Evolutionary conservation across 192 early-diverging fungal genomes (phyloP).

Genomic region (Umbelopsis sp.): DNA sequence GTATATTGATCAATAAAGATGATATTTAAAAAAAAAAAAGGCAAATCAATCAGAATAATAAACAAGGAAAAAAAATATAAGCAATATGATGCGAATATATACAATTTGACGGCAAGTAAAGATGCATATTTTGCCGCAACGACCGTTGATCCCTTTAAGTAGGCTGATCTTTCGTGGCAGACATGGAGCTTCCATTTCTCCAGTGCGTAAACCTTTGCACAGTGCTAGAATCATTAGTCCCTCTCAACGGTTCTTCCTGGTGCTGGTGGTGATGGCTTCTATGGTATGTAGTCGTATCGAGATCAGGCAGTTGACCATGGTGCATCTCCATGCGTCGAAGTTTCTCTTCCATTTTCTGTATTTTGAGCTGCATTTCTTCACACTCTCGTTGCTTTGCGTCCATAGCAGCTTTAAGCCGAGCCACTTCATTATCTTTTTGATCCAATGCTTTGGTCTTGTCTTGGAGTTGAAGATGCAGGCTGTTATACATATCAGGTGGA

Average conservation of each 20-base stretch:
- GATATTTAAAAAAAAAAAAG: neutral
- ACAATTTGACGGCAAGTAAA: neutral
- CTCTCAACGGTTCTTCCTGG: neutral
- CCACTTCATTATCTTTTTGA: conserved; percentile 37
- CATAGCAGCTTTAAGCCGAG: conserved; percentile 39
- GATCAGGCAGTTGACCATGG: neutral
- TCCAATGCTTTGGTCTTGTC: conserved; percentile 30
- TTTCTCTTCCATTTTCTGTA: neutral
- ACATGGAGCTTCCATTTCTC: neutral
- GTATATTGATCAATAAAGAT: neutral
- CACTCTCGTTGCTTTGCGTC: conserved; percentile 28
- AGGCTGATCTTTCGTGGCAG: neutral
- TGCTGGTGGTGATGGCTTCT: neutral
- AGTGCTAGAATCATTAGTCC: neutral
- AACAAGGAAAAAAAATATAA: neutral
- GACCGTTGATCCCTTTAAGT: too few relatives aligned
- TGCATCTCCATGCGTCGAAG: neutral
- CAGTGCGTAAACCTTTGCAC: neutral
- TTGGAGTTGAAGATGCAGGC: conserved; percentile 25
- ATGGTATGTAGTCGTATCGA: neutral
- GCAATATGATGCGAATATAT: conserved; percentile 5
- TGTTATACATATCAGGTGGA: conserved; percentile 23
- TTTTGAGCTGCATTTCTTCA: conserved; percentile 25
- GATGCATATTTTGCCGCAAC: too few relatives aligned
- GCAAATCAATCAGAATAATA: neutral